Conservation (phyloP, 2,329 filamentous ascomycete genomes). For the Berkeleyomyces basicola region DNA sequence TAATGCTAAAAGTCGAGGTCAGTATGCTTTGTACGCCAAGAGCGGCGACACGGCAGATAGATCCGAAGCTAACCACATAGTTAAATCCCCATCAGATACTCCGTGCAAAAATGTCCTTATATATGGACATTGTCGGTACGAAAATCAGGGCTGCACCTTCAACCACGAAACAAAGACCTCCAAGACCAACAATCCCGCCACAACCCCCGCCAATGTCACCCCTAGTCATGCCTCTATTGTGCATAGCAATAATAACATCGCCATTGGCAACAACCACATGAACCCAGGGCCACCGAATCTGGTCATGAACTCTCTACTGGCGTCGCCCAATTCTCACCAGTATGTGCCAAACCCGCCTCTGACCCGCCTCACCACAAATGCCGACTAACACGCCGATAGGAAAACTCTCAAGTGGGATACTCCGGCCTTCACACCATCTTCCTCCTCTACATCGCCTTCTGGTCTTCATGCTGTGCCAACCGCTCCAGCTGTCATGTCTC, state of each 20-base stretch:
- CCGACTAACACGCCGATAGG: conserved; percentile 2
- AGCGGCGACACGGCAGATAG: not conserved
- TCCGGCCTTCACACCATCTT: conserved; percentile 72
- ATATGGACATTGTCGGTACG: conserved; percentile 82
- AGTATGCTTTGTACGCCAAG: conserved; percentile 15
- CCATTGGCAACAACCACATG: not conserved
- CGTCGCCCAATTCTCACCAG: conserved; percentile 10
- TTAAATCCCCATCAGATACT: conserved; percentile 38
- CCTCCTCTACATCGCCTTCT: conserved; percentile 12
- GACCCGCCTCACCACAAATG: not conserved
- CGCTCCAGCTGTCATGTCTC: conserved; percentile 1
- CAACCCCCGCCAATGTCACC: conserved; percentile 3
- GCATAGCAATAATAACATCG: conserved; percentile 10
- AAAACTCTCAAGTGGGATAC: conserved; percentile 70
- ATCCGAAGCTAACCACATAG: conserved; percentile 2
- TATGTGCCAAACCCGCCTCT: not conserved
- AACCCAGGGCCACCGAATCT: not conserved
- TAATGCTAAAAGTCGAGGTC: conserved; percentile 39
- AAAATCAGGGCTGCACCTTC: conserved; percentile 81
- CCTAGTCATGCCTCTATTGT: conserved; percentile 12
- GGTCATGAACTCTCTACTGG: conserved; percentile 5
- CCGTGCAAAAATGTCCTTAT: conserved; percentile 85
- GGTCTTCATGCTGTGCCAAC: conserved; percentile 10
- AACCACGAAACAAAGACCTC: conserved; percentile 57
- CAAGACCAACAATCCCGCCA: conserved; percentile 4